Evolutionary conservation across 2,329 filamentous ascomycete genomes (phyloP), one percentile per base, ranked within the genome.

Genomic region (Cercospora sp.): DNA sequence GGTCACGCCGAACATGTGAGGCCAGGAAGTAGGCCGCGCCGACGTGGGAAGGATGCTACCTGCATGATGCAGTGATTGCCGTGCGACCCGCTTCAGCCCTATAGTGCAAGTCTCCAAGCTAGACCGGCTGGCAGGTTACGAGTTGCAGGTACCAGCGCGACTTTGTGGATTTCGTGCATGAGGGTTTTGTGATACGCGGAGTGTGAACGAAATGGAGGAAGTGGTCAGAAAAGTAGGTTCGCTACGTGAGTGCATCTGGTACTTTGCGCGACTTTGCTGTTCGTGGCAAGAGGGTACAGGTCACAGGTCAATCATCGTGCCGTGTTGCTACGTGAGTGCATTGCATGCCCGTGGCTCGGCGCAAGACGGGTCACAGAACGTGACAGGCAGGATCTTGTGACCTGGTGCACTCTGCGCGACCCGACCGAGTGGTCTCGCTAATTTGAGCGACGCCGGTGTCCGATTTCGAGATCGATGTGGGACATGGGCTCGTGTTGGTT

Each of bases 1-100:
- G 61, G 61, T 32, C n/a, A n/a, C 40, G 53, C 61, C 61, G 61
- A 40, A 63, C 12, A 63, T 53, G 32, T 57, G 62, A 64, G 32
- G 62, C 49, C 32, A 53, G 40, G 40, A 55, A 55, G 21, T 57
- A 58, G 62, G 62, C 51, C 21, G 32, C 32, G 62, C 61, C 61
- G 61, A 63, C 3, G n/a, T 10, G 30, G 13, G 26, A 30, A 43
- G 37, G 37, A 40, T 40, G 10, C 32, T 34, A 34, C 12, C 53
- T 18, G 53, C 53, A 58, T 30, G 18, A 53, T 53, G 21, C 18
- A 7, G 6, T 43, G 7, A 9, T 13, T 53, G 53, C 53, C 28
- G 30, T 21, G 53, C 26, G 13, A 34, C n/a, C 28, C 21, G 43
- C 61, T 53, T 63, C 61, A 63, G 61, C 61, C 61, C 61, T 63